phyloP scores from a whole-genome alignment of 164 flowering plant genomes.

The Saururus chinensis region DNA sequence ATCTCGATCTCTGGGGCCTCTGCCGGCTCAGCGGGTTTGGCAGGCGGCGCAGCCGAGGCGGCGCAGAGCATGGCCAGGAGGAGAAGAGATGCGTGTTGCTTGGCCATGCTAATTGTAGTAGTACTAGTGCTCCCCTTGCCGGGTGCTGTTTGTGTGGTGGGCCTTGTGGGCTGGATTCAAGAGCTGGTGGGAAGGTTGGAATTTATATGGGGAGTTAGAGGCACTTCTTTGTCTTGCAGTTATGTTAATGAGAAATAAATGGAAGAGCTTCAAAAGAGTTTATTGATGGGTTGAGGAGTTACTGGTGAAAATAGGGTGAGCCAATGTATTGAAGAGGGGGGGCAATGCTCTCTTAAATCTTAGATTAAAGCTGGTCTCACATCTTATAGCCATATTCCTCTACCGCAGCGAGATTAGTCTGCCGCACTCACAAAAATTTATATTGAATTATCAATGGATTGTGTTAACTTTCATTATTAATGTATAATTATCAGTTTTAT shows the following conservation, averaged over 20 bases:
- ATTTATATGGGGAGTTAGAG: not conserved
- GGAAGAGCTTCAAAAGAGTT: not conserved
- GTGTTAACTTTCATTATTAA: no score
- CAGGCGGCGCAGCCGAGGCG: not conserved
- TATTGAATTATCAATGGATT: no score
- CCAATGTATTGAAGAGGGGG: not conserved
- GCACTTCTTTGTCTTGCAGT: not conserved
- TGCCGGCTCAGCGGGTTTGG: not conserved
- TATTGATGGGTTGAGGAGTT: not conserved
- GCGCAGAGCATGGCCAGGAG: not conserved
- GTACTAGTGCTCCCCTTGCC: not conserved
- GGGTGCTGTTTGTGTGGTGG: not conserved
- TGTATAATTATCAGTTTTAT: no score
- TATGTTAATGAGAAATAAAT: not conserved
- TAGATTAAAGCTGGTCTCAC: no score
- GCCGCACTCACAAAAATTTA: no score
- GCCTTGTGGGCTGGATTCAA: not conserved
- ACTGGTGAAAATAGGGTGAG: not conserved
- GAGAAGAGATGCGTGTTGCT: not conserved
- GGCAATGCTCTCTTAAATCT: no score
- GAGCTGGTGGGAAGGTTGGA: not conserved
- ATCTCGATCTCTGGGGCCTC: not conserved
- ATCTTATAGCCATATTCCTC: no score
- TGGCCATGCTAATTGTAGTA: not conserved
- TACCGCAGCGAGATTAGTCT: no score